phyloP scores from a whole-genome alignment of 2,329 filamentous ascomycete species.

The Parastagonospora nodorum region DNA sequence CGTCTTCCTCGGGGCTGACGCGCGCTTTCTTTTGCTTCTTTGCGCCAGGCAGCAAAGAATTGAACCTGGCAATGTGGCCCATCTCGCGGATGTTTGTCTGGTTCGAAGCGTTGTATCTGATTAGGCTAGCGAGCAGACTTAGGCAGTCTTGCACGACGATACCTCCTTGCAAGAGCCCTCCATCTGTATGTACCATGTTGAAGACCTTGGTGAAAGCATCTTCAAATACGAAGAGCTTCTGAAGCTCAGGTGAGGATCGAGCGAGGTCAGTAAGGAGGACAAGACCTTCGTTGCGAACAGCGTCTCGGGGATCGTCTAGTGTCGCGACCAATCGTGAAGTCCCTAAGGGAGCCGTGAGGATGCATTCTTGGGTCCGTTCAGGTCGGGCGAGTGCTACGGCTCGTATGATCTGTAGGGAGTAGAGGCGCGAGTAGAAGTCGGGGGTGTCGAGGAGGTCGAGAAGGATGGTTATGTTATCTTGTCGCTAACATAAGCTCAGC shows the following conservation, averaged over 20 bases:
- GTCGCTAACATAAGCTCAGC: conserved; percentile 68
- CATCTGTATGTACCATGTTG: conserved; percentile 78
- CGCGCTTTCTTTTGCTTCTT: conserved; percentile 61
- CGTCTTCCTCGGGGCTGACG: conserved; percentile 62
- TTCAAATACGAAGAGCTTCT: conserved; percentile 95
- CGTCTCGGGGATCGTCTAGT: conserved; percentile 84
- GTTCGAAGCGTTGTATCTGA: conserved; percentile 86
- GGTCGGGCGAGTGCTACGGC: conserved; percentile 85
- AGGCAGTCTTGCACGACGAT: conserved; percentile 91
- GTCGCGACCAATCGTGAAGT: conserved; percentile 83
- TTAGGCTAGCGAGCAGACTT: conserved; percentile 84
- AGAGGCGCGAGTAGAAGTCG: conserved; percentile 90
- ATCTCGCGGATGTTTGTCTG: conserved; percentile 93
- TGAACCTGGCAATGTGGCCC: conserved; percentile 75
- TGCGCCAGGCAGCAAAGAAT: conserved; percentile 68
- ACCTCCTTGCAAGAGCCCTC: conserved; percentile 79
- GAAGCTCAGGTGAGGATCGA: conserved; percentile 82
- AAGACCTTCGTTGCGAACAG: conserved; percentile 81
- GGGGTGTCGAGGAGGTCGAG: conserved; percentile 84
- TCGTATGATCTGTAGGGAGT: conserved; percentile 85
- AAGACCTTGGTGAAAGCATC: conserved; percentile 91
- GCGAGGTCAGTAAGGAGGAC: conserved; percentile 88
- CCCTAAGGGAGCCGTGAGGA: conserved; percentile 85
- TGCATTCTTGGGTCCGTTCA: conserved; percentile 91
- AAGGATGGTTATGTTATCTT: conserved; percentile 93